A percentile compares a stretch with the other conserved stretches of the same genome.
phyloP scores from a whole-genome alignment of 2,329 filamentous ascomycete genomes.

The Aspergillus jensenii region DNA sequence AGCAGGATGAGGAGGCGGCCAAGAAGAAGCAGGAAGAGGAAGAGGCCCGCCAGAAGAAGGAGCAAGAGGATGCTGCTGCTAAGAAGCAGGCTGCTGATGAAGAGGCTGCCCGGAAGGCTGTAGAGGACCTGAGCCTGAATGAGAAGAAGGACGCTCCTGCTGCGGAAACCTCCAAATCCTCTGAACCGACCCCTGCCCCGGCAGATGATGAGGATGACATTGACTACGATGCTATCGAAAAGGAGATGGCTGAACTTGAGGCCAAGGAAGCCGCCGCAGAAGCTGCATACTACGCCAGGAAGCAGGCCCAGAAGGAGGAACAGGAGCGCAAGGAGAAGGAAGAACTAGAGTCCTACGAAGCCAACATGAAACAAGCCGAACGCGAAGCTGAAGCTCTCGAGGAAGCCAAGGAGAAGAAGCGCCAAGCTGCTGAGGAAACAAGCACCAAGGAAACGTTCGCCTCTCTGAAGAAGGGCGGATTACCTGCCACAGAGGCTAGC shows the following conservation, averaged over 20 bases:
- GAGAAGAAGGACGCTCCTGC: slow-evolving; percentile 46
- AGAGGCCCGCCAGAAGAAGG: slow-evolving; percentile 25
- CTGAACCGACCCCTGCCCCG: slow-evolving; percentile 34
- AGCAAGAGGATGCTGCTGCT: slow-evolving; percentile 22
- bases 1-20: slow-evolving; percentile 32
- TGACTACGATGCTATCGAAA: slow-evolving; percentile 48
- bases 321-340: slow-evolving; percentile 47
- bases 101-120: slow-evolving; percentile 27
- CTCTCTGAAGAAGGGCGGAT: slow-evolving; percentile 44
- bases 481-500: slow-evolving; percentile 35
- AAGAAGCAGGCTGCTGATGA: slow-evolving; percentile 47
- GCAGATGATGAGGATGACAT: slow-evolving; percentile 41
- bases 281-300: slow-evolving; percentile 64
- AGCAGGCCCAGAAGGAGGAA: slow-evolving; percentile 69
- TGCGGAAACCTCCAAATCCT: slow-evolving; percentile 31
- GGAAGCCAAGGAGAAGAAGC: slow-evolving; percentile 44
- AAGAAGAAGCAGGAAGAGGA: slow-evolving; percentile 28
- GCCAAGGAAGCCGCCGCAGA: slow-evolving; percentile 48
- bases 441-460: slow-evolving; percentile 43
- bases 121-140: slow-evolving; percentile 25
- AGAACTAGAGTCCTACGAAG: slow-evolving; percentile 44
- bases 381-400: slow-evolving; percentile 49
- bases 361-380: slow-evolving; percentile 51
- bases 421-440: slow-evolving; percentile 34
- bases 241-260: slow-evolving; percentile 48